Evolutionary conservation across 805 yeast species (phyloP), one percentile per base, ranked within the genome.

Genomic region (Yarrowia hollandica): DNA sequence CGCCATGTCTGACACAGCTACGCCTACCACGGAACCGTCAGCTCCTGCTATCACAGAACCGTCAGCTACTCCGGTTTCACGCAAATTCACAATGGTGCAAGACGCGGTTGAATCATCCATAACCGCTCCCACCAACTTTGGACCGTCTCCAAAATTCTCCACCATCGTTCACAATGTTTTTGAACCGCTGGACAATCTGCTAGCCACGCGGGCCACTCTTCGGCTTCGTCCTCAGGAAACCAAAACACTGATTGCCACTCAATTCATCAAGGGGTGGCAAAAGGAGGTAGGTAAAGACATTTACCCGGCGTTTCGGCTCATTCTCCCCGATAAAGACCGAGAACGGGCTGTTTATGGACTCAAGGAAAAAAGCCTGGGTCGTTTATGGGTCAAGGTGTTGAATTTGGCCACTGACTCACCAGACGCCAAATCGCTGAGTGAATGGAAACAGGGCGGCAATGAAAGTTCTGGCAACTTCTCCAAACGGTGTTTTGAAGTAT

Each of bases 321-420:
- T 38, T 48, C 16, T 21, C 4, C 46, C 46, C 10, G 41, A 35
- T 7, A 75, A 82, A 55, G 96, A 88, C 64, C 73, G 77, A 18
- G 71, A 71, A 22, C 72, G 90, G 8, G 67, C 74, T 38, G 71
- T 78, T 38, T 88, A 83, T 68, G 77, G 81, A 62, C 74, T 88
- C 37, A 83, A 82, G 67, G 96, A 90, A 62, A 73, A 74, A 16
- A 77, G 81, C 0, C 69, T 91, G 30, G 86, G 85, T 0, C 74
- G 71, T 74, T 10, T 69, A 72, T 38, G 42, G 62, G 19, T 79
- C 42, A 75, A 79, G 62, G 77, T 85, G 38, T 74, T 85, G 56
- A 79, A 79, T 39, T 74, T 91, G 7, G 82, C 86, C 2, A 79
- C 79, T 46, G 79, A 79, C 6, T 82, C 90, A 8, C 77, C 76